Evolutionary conservation across 768 basidiomycete species (phyloP).

Genomic region (Rhodosporidiobolus odoratus): DNA sequence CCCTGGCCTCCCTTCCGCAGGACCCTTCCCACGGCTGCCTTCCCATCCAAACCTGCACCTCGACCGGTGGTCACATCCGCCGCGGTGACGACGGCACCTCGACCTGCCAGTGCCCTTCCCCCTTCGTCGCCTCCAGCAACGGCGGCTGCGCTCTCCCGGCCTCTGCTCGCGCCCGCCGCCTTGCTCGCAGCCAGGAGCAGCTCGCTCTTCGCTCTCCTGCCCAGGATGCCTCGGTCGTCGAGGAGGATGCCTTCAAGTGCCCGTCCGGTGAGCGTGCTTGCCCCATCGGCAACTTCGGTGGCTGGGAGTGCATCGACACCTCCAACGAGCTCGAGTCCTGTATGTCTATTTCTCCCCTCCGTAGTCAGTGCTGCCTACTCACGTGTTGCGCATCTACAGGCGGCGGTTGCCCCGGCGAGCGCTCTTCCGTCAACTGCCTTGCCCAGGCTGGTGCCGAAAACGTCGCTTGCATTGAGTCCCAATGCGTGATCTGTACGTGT

Average conservation of each 20-base stretch:
- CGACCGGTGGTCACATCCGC: not conserved
- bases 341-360: not conserved
- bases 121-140: not conserved
- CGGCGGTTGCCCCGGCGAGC: slow-evolving; percentile 21
- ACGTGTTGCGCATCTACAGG: slow-evolving; percentile 7
- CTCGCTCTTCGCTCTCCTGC: not conserved
- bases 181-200: slow-evolving; percentile 4
- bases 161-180: slow-evolving; percentile 13
- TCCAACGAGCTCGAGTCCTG: slow-evolving; percentile 17
- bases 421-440: slow-evolving; percentile 2
- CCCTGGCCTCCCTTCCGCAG: not conserved
- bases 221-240: slow-evolving; percentile 3
- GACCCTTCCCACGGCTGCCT: slow-evolving; percentile 1
- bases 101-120: slow-evolving; percentile 10
- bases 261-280: slow-evolving; percentile 22
- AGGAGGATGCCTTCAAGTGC: slow-evolving; percentile 12
- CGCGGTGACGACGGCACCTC: slow-evolving; percentile 6
- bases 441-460: slow-evolving; percentile 5
- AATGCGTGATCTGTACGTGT: slow-evolving; percentile 7
- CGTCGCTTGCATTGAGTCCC: slow-evolving; percentile 4
- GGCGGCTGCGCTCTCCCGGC: slow-evolving; percentile 16
- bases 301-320: slow-evolving; percentile 20
- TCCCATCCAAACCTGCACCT: slow-evolving; percentile 1
- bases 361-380: not conserved
- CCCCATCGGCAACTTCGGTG: not conserved